Evolutionary conservation across 1,284 basidiomycete species (phyloP), one percentile per base, ranked within the genome.

Genomic region (Apiotrichum montevideense): DNA sequence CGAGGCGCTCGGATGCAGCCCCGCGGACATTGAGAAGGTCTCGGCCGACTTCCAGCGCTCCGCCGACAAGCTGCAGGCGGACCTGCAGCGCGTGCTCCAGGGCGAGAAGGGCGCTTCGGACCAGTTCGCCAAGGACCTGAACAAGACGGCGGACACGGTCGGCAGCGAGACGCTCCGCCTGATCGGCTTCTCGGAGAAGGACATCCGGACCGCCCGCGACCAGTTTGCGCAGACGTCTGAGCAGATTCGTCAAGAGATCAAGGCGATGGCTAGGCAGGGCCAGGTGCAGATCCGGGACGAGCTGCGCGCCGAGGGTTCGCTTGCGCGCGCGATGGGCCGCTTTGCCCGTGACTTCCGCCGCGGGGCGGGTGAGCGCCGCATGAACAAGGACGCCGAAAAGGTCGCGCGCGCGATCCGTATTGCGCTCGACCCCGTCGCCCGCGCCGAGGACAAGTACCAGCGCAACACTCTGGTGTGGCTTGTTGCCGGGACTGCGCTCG

Each of bases 381-480:
- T 47, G 6, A n/a, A 47, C 34, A 47, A 47, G 46, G 46, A 47
- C 46, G 34, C 46, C 5, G 46, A 47, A n/a, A 47, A 21, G 46
- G 46, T 47, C 35, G 34, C 34, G 3, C 11, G 14, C 5, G 10
- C 7, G 11, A 6, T 47, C 35, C 46, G 46, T 33, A 14, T 47
- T 2, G 46, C 46, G 4, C 34, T 47, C n/a, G 46, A 47, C 46
- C 46, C 46, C 34, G 34, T 35, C 14, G 46, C 46, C 4, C 46
- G 46, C 34, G 14, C 35, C n/a, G 35, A 37, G 14, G 10, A 35
- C 34, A 13, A n/a, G 35, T 15, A 35, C 46, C 9, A 35, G 34
- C 10, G 35, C 34, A 47, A 47, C 46, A 47, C 33, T 5, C 8
- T 37, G n/a, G 2, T 35, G 4, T 37, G 14, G 13, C 34, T 47